Evolutionary conservation across 2,329 filamentous ascomycete genomes (phyloP), one percentile per base, ranked within the genome.

Genomic region (Penicillium verrucosum): DNA sequence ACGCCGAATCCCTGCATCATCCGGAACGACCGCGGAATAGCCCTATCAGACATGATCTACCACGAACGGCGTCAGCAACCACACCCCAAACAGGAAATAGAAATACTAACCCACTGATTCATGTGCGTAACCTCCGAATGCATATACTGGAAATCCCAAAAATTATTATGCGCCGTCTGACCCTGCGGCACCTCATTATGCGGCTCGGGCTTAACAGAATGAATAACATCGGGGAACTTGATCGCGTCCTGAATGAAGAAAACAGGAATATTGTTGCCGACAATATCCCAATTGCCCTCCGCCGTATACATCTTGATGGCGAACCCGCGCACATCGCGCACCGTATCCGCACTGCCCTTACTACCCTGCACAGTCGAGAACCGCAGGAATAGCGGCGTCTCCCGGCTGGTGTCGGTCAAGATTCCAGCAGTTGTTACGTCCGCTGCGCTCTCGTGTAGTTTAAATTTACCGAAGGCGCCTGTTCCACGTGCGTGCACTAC

Each of bases 241-340:
- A 75, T 68, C 0, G 74, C 70, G 60, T 76, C 74, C 54, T 76
- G 74, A 34, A 76, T 76, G 47, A 76, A 76, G 60, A 76, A 76
- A 1, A 75, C 70, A 0, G 74, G 73, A 21, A 76, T 75, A 44
- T 76, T 75, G 51, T 76, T 75, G 11, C 73, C 73, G 6, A 76
- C 73, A 45, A 76, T 70, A 60, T 76, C 73, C 85, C 86, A 90
- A 64, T 89, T 91, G 4, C 89, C 89, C 65, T 92, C 89, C 0
- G 88, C 77, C 0, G 89, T 92, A 69, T 92, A 92, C 66, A 90
- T 85, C 72, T 90, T 90, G 60, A 90, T 74, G 0, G 89, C 89
- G 61, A 93, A 94, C 1, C 90, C 89, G 37, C 89, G 84, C 2
- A 92, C 88, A 77, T 94, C 89, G n/a, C 90, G 84, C 1, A 92